Evolutionary conservation across 176 grass and related monocot species (phyloP).

Genomic region (Oryza brachyantha): DNA sequence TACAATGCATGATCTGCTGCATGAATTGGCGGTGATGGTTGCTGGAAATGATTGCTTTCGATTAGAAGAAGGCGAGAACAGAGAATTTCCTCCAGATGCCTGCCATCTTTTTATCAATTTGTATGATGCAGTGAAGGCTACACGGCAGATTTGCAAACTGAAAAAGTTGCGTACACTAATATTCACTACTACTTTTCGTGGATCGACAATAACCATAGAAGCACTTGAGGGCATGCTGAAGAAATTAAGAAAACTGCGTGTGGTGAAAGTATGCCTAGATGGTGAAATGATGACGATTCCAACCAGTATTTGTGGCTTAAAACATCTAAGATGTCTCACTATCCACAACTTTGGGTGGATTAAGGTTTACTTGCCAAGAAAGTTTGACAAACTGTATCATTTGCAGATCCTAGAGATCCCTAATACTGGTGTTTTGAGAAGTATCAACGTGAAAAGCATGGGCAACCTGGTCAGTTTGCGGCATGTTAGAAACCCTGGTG

Average conservation of each 20-base stretch:
- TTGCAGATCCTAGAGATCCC: background rate
- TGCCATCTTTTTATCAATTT: constrained; percentile 33
- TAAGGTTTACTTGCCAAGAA: background rate
- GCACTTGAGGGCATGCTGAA: background rate
- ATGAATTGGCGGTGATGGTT: constrained; percentile 19
- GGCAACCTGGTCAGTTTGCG: background rate
- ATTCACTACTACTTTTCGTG: background rate
- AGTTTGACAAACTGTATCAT: background rate
- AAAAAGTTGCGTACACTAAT: constrained; percentile 31
- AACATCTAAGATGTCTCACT: constrained; percentile 1
- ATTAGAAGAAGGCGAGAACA: background rate
- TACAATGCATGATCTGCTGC: constrained; percentile 34
- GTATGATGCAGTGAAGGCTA: background rate
- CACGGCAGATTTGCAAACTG: constrained; percentile 13
- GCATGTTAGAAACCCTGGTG: background rate
- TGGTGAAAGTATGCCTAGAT: background rate
- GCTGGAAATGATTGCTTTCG: background rate
- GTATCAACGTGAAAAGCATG: background rate
- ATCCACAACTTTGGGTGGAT: background rate
- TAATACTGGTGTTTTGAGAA: background rate
- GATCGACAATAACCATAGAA: background rate
- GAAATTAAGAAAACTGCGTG: constrained; percentile 9
- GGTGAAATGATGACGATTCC: background rate
- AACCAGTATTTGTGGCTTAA: background rate
- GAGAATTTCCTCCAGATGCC: background rate